Evolutionary conservation across 352 stramenopile species (phyloP).

Genomic region (Phytophthora nicotianae): DNA sequence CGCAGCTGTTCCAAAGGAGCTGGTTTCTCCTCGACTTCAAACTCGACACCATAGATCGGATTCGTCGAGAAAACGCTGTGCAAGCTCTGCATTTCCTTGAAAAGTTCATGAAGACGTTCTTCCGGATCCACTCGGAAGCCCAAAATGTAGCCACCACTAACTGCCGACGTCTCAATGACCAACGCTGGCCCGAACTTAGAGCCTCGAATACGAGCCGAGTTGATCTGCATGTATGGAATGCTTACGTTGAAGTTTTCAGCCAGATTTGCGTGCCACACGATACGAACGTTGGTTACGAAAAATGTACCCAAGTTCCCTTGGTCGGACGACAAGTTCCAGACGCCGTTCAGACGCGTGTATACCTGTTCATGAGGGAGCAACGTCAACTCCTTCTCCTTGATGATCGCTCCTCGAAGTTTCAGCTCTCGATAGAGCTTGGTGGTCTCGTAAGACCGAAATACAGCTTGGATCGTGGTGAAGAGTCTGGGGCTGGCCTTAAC

Average conservation of each 20-base stretch:
- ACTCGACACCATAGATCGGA: constrained; percentile 92
- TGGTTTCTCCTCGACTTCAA: constrained; percentile 82
- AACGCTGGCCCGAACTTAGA: constrained; percentile 92
- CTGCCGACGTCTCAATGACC: constrained; percentile 87
- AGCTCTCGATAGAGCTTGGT: constrained; percentile 93
- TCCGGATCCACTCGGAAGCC: constrained; percentile 92
- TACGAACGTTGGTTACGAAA: constrained; percentile 93
- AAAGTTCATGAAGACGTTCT: constrained; percentile 83
- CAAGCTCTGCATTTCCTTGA: constrained; percentile 86
- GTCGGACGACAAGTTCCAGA: constrained; percentile 93
- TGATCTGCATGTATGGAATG: constrained; percentile 95
- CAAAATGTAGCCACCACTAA: constrained; percentile 89
- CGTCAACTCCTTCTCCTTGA: constrained; percentile 89
- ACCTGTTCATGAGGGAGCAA: constrained; percentile 91
- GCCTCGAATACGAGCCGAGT: constrained; percentile 77
- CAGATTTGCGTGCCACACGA: constrained; percentile 94
- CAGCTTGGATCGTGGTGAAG: constrained; percentile 93
- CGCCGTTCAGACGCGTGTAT: constrained; percentile 84
- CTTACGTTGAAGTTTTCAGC: constrained; percentile 96
- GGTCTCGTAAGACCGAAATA: constrained; percentile 93
- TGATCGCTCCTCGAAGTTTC: constrained; percentile 92
- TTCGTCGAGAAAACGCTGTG: constrained; percentile 82
- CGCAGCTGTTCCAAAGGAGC: constrained; percentile 64
- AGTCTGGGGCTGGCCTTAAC: constrained; percentile 91
- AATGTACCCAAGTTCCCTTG: constrained; percentile 93